These are phyloP conservation scores for Friedmanniomyces endolithicus DNA, from an alignment of 495 filamentous ascomycete species.

Conservation along the genomic window DNA sequence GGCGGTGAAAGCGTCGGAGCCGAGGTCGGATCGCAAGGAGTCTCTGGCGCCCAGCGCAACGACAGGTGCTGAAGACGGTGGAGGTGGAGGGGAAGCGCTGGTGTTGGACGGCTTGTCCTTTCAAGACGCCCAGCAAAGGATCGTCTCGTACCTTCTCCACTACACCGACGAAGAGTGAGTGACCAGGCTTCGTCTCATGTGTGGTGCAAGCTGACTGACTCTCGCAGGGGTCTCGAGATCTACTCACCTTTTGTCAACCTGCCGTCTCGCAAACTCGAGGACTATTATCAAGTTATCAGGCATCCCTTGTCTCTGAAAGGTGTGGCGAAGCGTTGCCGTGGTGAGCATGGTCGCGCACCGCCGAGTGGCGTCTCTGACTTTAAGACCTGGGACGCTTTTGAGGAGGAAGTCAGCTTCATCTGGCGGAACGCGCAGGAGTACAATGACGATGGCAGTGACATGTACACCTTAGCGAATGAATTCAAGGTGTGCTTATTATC, in stretches of 20 bases:
- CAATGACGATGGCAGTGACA: conserved; percentile 78
- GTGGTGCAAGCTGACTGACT: conserved; percentile 16
- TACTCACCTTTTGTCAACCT: conserved; percentile 56
- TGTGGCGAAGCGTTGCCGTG: conserved; percentile 58
- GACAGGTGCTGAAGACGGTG: conserved; percentile 28
- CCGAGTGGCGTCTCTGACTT: conserved; percentile 56
- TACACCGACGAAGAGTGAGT: conserved; percentile 50
- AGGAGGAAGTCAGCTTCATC: conserved; percentile 61
- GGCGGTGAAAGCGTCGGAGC: conserved; percentile 1
- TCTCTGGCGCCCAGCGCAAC: conserved; percentile 35
- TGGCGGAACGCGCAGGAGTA: conserved; percentile 80
- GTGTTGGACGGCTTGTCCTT: conserved; percentile 47
- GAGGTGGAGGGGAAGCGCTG: conserved; percentile 38
- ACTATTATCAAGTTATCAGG: conserved; percentile 67
- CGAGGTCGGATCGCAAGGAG: conserved; percentile 9
- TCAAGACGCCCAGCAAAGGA: conserved; percentile 70
- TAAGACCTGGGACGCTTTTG: conserved; percentile 67
- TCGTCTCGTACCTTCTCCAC: conserved; percentile 54
- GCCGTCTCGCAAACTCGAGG: conserved; percentile 47
- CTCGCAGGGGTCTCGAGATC: conserved; percentile 39
- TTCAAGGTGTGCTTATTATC: conserved; percentile 48
- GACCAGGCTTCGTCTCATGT: not conserved
- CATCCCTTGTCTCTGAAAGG: conserved; percentile 59
- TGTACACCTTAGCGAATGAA: conserved; percentile 56
- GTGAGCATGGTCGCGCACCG: conserved; percentile 50